Conservation (phyloP, 208 protist species). For the Acanthamoeba royreba region DNA sequence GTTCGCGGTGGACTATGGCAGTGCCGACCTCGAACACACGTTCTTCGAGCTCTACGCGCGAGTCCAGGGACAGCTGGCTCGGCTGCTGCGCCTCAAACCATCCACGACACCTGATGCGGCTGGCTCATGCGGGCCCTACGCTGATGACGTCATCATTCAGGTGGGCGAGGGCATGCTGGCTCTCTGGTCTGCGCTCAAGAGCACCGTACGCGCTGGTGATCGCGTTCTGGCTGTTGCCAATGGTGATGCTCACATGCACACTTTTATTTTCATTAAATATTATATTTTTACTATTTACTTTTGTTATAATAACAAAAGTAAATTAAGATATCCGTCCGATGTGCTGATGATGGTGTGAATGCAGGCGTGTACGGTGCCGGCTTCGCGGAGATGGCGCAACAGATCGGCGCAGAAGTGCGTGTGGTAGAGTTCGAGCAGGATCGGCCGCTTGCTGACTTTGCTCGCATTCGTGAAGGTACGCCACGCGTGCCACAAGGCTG, state of each 20-base stretch:
- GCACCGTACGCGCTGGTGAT: not conserved
- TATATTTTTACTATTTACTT: not conserved
- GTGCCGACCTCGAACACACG: not conserved
- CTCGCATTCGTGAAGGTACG: not conserved
- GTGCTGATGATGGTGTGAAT: not conserved
- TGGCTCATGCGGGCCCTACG: not conserved
- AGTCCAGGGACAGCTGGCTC: not conserved
- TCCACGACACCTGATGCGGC: not conserved
- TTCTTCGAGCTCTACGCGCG: slow-evolving; percentile 20
- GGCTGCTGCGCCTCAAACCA: not conserved
- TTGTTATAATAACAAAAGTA: not conserved
- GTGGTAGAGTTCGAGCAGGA: slow-evolving; percentile 8
- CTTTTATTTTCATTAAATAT: too few relatives aligned
- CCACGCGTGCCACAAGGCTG: not conserved
- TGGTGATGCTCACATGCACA: not conserved
- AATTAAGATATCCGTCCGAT: not conserved
- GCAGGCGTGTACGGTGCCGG: not conserved
- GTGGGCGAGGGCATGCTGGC: slow-evolving; percentile 48
- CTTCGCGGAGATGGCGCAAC: slow-evolving; percentile 35
- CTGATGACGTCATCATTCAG: not conserved
- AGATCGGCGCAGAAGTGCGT: slow-evolving; percentile 10
- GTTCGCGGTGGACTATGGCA: not conserved
- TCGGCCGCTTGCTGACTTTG: not conserved
- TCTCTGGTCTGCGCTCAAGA: slow-evolving; percentile 46
- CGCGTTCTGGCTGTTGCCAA: not conserved